A percentile compares a stretch with the other conserved stretches of the same genome.
phyloP scores from a whole-genome alignment of 2,329 filamentous ascomycete species.

The Penicillium hordei region DNA sequence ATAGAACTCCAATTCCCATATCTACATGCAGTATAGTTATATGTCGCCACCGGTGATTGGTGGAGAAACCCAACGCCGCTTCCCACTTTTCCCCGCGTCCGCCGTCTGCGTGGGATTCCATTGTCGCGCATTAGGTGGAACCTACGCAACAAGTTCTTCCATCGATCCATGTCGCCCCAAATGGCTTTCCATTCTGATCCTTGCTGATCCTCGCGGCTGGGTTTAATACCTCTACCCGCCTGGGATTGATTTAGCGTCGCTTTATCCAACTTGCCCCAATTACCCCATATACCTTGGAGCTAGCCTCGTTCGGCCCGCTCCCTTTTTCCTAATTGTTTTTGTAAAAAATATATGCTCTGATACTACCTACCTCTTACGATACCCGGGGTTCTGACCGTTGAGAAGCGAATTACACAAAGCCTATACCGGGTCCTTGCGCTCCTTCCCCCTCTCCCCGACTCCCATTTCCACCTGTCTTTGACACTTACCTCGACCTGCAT shows the following conservation, averaged over 20 bases:
- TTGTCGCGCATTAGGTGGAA: conserved; percentile 11
- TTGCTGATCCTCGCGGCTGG: neutral
- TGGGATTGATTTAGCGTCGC: neutral
- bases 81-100: conserved; percentile 22
- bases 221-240: neutral
- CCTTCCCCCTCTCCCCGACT: neutral
- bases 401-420: conserved; percentile 1
- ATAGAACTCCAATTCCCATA: neutral
- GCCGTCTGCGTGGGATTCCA: conserved; percentile 16
- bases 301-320: neutral
- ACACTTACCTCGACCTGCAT: neutral
- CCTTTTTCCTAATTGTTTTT: neutral
- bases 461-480: neutral
- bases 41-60: conserved; percentile 28
- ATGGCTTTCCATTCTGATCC: conserved; percentile 1
- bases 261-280: neutral
- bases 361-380: neutral
- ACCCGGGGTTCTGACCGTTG: neutral
- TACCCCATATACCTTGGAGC: conserved; percentile 8
- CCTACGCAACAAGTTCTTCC: conserved; percentile 13
- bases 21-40: neutral
- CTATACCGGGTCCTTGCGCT: neutral
- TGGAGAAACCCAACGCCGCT: conserved; percentile 33
- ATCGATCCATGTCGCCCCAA: conserved; percentile 10
- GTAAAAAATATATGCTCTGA: neutral